A percentile compares a stretch with the other conserved stretches of the same genome.
These are phyloP conservation scores for Lolium perenne DNA, from an alignment of 176 grass and related monocot species.

Conservation along the genomic window DNA sequence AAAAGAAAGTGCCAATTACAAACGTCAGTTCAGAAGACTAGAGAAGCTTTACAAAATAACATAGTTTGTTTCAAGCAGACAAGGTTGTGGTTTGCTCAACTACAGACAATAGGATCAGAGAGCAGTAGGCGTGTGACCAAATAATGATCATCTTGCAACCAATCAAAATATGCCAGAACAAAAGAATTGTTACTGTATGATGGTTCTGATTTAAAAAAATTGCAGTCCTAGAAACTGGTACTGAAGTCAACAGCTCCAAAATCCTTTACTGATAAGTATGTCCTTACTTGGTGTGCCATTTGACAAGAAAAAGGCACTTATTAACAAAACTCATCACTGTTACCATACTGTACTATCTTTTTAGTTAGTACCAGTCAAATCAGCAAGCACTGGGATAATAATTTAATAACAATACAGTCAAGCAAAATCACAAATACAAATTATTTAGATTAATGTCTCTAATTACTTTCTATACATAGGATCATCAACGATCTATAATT, in stretches of 20 bases:
- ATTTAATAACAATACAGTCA: not conserved
- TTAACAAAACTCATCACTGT: not conserved
- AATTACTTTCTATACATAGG: not conserved
- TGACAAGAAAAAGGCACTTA: not conserved
- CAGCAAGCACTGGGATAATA: not conserved
- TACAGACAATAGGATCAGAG: conserved; percentile 31
- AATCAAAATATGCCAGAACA: conserved; percentile 16
- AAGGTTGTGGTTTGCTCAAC: conserved; percentile 30
- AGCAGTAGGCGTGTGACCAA: conserved; percentile 6
- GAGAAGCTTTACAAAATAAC: conserved; percentile 15
- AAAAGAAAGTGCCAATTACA: conserved; percentile 41
- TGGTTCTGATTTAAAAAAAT: conserved; percentile 12
- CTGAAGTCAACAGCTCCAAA: conserved; percentile 18
- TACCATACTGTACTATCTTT: conserved; percentile 12
- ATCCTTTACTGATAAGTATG: not conserved
- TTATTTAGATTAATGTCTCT: conserved; percentile 15
- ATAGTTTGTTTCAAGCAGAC: not conserved
- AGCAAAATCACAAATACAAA: not conserved
- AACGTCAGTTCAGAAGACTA: conserved; percentile 30
- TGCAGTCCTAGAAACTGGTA: not conserved
- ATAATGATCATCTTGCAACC: conserved; percentile 15
- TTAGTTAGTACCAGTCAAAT: conserved; percentile 2
- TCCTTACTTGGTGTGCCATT: conserved; percentile 6
- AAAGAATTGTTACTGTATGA: conserved; percentile 4
- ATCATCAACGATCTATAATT: not conserved